phyloP scores from a whole-genome alignment of 2,329 filamentous ascomycete species.

The Cryphonectria parasitica region DNA sequence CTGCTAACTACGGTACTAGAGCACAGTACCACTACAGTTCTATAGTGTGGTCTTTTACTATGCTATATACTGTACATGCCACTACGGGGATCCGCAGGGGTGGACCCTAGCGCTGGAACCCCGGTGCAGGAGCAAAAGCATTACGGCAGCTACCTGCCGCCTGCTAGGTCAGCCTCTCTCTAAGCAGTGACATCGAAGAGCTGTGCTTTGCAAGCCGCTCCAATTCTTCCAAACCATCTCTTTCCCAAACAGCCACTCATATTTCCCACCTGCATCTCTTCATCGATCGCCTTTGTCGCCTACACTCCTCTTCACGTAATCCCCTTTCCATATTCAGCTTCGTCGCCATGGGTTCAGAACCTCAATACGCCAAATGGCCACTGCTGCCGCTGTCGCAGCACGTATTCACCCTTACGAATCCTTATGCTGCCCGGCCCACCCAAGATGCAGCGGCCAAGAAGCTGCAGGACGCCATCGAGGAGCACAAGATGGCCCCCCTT shows the following conservation, averaged over 20 bases:
- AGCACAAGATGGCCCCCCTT: slow-evolving; percentile 86
- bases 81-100: not conserved
- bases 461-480: slow-evolving; percentile 79
- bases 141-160: slow-evolving; percentile 28
- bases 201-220: slow-evolving; percentile 8
- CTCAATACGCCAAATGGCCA: slow-evolving; percentile 84
- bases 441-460: slow-evolving; percentile 75
- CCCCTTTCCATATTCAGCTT: not conserved
- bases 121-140: slow-evolving; percentile 17
- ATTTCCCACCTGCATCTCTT: not conserved
- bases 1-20: not conserved
- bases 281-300: not conserved
- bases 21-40: not conserved
- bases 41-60: not conserved
- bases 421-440: slow-evolving; percentile 65
- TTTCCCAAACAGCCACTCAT: slow-evolving; percentile 13
- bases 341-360: slow-evolving; percentile 73
- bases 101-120: not conserved
- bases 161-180: slow-evolving; percentile 14
- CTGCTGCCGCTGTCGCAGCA: slow-evolving; percentile 81
- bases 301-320: not conserved
- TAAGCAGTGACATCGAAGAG: slow-evolving; percentile 24
- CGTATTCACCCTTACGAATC: slow-evolving; percentile 85
- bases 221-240: slow-evolving; percentile 11
- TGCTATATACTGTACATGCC: not conserved